Base-by-base conservation (phyloP, 257 asterid genomes). In the Gynochthodes officinalis region DNA sequence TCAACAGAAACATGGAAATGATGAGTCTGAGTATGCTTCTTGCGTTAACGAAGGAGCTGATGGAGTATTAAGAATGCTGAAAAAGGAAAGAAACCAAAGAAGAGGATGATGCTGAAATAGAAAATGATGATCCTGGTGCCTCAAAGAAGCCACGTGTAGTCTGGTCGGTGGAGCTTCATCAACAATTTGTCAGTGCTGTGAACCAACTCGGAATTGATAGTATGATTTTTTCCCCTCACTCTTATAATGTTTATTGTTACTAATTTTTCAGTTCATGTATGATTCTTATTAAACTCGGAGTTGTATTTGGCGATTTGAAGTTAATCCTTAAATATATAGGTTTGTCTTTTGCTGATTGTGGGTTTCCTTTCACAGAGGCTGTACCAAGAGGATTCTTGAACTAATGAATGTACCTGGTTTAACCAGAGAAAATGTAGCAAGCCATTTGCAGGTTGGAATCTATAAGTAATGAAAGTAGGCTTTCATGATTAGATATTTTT, bases 141-240 rank as follows among this genome's bases (percentile, higher is more conserved):
- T 40, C 87, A 19, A 90, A 92, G 84, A 92, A 88, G 76, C 94
- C 96, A 61, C 98, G 98, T 13, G 96, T 90, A 19, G 98, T 92
- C 71, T 92, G 96, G 98, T 92, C 98, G 12, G 89, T 90, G 71
- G 98, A 92, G 86, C 96, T 92, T 75, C 98, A 92, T 83, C 96
- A 92, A 84, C 96, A 92, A 78, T 92, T 92, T 70, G 98, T 90
- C 72, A 60, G 83, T 60, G 96, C 96, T 7, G 98, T 92, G 62
- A 87, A 92, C 82, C 96, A 90, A 78, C 92, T 92, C 10, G 98
- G 96, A 42, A 87, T 90, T 80, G 96, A 90, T 48, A 90, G 98
- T 92, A 92, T 74, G 96, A 18, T 13, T 83, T 73, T 69, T 27
- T n/a, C 60, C 23, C 40, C n/a, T n/a, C n/a, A 63, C 52, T 44